Percentiles rank a stretch among this genome's conserved stretches.
These are phyloP conservation scores for Holtermanniella nyarrowii DNA, from an alignment of 768 basidiomycete genomes.

Conservation along the genomic window DNA sequence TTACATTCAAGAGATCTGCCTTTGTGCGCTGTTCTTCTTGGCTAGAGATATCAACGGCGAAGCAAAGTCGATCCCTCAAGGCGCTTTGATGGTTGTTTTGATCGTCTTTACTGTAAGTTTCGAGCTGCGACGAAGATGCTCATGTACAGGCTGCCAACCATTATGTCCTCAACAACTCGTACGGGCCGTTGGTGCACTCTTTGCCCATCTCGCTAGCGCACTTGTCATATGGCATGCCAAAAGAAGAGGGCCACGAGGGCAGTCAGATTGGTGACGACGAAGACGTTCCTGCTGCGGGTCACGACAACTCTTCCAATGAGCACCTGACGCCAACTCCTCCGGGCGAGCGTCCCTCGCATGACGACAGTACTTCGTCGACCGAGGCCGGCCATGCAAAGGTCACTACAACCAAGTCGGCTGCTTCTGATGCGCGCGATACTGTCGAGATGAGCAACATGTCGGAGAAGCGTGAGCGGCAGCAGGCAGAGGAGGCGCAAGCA, in stretches of 20 bases:
- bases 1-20: constrained; percentile 79
- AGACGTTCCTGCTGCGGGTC: neutral
- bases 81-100: constrained; percentile 71
- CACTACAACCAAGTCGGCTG: neutral
- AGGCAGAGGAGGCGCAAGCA: constrained; percentile 6
- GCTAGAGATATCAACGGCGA: constrained; percentile 50
- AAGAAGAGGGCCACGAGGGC: constrained; percentile 25
- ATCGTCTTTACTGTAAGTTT: constrained; percentile 66
- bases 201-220: constrained; percentile 73
- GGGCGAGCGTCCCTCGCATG: neutral
- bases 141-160: constrained; percentile 57
- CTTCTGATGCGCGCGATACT: neutral
- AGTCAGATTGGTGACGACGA: constrained; percentile 25
- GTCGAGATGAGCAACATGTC: neutral
- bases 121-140: neutral
- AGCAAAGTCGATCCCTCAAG: constrained; percentile 59
- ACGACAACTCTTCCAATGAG: constrained; percentile 28
- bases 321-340: constrained; percentile 11
- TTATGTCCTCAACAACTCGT: constrained; percentile 63
- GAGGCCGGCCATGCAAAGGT: neutral
- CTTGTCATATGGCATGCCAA: constrained; percentile 48
- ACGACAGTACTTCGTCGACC: neutral
- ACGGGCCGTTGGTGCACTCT: constrained; percentile 60
- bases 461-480: neutral
- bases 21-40: constrained; percentile 85